Evolutionary conservation across 768 basidiomycete genomes (phyloP).

Genomic region (Suillus alpinus): DNA sequence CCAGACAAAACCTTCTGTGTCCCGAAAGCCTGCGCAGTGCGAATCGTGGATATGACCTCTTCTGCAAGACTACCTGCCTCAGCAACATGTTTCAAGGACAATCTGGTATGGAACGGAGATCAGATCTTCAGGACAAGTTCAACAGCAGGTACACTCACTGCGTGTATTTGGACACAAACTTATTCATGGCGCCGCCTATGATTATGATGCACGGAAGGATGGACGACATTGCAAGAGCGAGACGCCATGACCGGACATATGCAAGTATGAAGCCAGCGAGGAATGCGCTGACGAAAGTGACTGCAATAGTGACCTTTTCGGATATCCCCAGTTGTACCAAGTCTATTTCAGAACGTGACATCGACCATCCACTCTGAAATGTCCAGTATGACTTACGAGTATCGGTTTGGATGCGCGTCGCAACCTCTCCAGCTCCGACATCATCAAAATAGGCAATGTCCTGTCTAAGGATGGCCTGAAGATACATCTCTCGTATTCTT

Average conservation of each 20-base stretch:
- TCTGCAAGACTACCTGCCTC: slow-evolving; percentile 55
- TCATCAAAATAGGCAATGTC: slow-evolving; percentile 44
- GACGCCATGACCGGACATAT: slow-evolving; percentile 40
- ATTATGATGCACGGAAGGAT: slow-evolving; percentile 51
- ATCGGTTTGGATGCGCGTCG: slow-evolving; percentile 42
- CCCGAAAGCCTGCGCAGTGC: slow-evolving; percentile 57
- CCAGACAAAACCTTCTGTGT: slow-evolving; percentile 41
- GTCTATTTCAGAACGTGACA: slow-evolving; percentile 14
- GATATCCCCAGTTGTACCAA: slow-evolving; percentile 52
- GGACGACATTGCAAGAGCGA: slow-evolving; percentile 47
- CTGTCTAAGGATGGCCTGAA: slow-evolving; percentile 47
- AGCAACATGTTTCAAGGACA: slow-evolving; percentile 42
- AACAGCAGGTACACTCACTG: slow-evolving; percentile 8
- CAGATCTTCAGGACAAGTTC: background rate
- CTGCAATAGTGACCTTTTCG: slow-evolving; percentile 46
- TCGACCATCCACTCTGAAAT: background rate
- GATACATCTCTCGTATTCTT: slow-evolving; percentile 49
- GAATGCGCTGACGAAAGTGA: slow-evolving; percentile 41
- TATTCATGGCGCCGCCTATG: slow-evolving; percentile 39
- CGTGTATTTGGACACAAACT: slow-evolving; percentile 31
- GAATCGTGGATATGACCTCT: slow-evolving; percentile 55
- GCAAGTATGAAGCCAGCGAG: slow-evolving; percentile 46
- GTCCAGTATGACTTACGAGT: slow-evolving; percentile 12
- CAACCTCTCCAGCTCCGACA: slow-evolving; percentile 56
- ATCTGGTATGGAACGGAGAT: slow-evolving; percentile 12